phyloP scores from a whole-genome alignment of 208 protist species.

The Naegleria fowleri region DNA sequence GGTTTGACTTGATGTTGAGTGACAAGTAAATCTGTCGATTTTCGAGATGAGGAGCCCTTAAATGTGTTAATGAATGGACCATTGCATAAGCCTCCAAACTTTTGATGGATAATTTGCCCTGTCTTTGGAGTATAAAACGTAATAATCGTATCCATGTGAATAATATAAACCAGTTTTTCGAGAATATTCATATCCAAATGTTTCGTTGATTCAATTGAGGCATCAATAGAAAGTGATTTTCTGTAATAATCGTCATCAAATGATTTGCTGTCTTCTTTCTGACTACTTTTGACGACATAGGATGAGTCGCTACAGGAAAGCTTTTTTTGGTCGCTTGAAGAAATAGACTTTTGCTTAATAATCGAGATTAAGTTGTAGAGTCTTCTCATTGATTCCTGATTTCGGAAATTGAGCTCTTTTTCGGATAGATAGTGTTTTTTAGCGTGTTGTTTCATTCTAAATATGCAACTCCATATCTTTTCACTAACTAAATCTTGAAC shows the following conservation, averaged over 20 bases:
- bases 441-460: conserved; percentile 12
- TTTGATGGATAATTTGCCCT: not conserved
- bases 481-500: not conserved
- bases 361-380: not conserved
- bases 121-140: conserved; percentile 1
- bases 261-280: not conserved
- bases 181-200: not conserved
- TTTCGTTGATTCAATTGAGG: not conserved
- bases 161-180: not conserved
- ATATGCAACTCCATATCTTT: not conserved
- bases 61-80: not conserved
- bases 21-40: not conserved
- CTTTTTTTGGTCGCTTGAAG: no score
- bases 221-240: not conserved
- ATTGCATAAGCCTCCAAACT: not conserved
- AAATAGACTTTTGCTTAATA: not conserved
- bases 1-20: no score
- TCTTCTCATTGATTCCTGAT: not conserved
- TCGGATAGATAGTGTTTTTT: not conserved
- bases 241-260: not conserved
- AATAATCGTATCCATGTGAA: not conserved
- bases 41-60: not conserved
- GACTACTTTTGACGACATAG: not conserved
- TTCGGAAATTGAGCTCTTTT: not conserved
- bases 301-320: not conserved